These are phyloP conservation scores for Prunus yedoensis DNA, from an alignment of 331 rosid species.

Conservation along the genomic window DNA sequence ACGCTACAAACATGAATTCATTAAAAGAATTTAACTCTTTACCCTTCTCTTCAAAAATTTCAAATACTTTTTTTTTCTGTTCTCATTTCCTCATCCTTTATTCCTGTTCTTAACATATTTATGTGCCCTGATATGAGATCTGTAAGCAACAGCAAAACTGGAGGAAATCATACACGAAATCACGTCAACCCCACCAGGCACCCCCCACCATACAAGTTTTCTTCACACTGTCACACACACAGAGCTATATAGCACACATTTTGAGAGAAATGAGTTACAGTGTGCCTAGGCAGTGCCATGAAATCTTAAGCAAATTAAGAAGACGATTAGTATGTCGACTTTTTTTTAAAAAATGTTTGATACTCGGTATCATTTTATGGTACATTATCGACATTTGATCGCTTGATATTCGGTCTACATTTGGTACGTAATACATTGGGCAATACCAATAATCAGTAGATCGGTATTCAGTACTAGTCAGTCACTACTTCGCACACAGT, in stretches of 20 bases:
- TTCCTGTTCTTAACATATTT: neutral
- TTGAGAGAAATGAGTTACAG: neutral
- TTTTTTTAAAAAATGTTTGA: too few relatives aligned
- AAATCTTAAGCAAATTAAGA: neutral
- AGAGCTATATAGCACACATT: neutral
- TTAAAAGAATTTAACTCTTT: neutral
- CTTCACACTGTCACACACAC: neutral
- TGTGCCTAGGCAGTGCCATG: neutral
- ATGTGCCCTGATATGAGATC: neutral
- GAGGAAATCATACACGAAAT: constrained; percentile 9
- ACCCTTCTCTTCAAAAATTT: neutral
- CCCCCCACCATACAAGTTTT: neutral
- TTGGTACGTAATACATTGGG: too few relatives aligned
- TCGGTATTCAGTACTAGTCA: too few relatives aligned
- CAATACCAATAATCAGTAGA: too few relatives aligned
- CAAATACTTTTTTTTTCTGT: neutral
- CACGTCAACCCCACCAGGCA: neutral
- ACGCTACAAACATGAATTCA: neutral
- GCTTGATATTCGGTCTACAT: too few relatives aligned
- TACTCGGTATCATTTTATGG: too few relatives aligned
- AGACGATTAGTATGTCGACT: neutral
- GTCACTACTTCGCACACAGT: too few relatives aligned
- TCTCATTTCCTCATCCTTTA: neutral
- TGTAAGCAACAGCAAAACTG: neutral
- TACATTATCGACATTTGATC: too few relatives aligned